A percentile compares a stretch with the other conserved stretches of the same genome.
Evolutionary conservation across 2,329 filamentous ascomycete genomes (phyloP).

Genomic region (Pseudocercospora pini-densiflorae): DNA sequence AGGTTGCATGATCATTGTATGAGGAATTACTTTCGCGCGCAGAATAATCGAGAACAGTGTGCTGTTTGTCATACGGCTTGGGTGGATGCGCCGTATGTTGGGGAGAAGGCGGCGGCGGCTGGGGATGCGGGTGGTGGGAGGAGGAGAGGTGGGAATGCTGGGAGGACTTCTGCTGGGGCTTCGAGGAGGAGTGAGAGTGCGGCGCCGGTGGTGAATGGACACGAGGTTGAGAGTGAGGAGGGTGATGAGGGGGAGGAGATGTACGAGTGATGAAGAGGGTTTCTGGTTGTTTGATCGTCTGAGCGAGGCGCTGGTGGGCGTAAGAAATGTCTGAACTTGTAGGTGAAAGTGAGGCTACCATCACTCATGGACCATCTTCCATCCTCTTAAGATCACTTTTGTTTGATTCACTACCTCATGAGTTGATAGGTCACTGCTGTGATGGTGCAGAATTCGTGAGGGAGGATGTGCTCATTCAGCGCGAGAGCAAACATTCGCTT

Average conservation of each 20-base stretch:
- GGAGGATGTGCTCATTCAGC: no score
- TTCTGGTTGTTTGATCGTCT: neutral
- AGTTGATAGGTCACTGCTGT: no score
- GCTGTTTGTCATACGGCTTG: slow-evolving; percentile 60
- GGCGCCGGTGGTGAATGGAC: slow-evolving; percentile 24
- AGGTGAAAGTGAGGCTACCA: no score
- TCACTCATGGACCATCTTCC: no score
- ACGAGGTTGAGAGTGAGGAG: slow-evolving; percentile 16
- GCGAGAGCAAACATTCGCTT: no score
- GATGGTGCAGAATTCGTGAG: no score
- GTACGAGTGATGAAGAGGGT: slow-evolving; percentile 10
- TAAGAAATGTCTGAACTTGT: neutral
- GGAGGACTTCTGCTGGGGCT: slow-evolving; percentile 22
- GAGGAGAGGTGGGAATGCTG: slow-evolving; percentile 13
- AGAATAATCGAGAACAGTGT: slow-evolving; percentile 63
- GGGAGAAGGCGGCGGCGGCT: slow-evolving; percentile 55
- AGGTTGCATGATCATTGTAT: slow-evolving; percentile 79
- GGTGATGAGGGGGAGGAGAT: slow-evolving; percentile 28
- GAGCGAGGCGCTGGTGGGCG: slow-evolving; percentile 22
- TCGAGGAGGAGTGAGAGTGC: slow-evolving; percentile 23
- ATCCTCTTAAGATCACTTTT: no score
- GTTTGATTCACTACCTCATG: no score
- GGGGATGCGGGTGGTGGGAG: neutral
- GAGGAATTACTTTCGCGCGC: slow-evolving; percentile 72
- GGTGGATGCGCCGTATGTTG: slow-evolving; percentile 57